These are phyloP conservation scores for Lojkania enalia DNA, from an alignment of 2,329 filamentous ascomycete genomes.

Conservation along the genomic window DNA sequence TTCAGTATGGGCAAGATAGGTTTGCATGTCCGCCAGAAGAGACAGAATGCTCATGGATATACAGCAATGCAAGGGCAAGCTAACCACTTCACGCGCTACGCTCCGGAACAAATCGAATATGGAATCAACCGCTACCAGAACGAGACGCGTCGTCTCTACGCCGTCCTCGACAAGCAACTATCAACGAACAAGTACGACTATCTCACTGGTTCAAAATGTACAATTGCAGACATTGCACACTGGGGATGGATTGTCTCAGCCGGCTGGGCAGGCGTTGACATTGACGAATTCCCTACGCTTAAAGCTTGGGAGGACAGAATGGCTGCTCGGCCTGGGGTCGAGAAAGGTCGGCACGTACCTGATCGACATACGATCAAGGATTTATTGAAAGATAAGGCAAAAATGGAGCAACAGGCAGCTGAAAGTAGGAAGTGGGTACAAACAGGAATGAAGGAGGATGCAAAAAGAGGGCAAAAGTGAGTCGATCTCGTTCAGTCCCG, in stretches of 20 bases:
- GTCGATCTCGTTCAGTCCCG: conserved; percentile 6
- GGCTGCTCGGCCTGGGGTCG: conserved; percentile 68
- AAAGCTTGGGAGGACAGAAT: conserved; percentile 77
- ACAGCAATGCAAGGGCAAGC: conserved; percentile 83
- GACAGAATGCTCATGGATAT: too few species aligned
- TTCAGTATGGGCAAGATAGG: too few species aligned
- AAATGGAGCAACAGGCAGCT: conserved; percentile 60
- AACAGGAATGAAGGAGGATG: conserved; percentile 68
- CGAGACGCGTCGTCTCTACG: conserved; percentile 81
- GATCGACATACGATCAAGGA: conserved; percentile 64
- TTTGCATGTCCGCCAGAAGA: too few species aligned
- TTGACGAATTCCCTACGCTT: conserved; percentile 74
- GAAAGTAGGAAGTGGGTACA: conserved; percentile 66
- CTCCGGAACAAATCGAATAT: conserved; percentile 80
- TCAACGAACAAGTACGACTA: conserved; percentile 54
- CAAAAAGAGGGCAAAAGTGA: conserved; percentile 36
- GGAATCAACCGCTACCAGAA: conserved; percentile 80
- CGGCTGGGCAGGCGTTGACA: conserved; percentile 65
- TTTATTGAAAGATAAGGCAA: conserved; percentile 59
- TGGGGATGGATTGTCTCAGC: conserved; percentile 75
- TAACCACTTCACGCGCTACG: conserved; percentile 80
- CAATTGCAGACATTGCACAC: conserved; percentile 70
- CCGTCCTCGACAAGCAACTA: conserved; percentile 74
- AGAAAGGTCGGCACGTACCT: conserved; percentile 77
- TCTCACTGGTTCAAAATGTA: conserved; percentile 66